A percentile compares a stretch with the other conserved stretches of the same genome.
Evolutionary conservation across 306 rosid species (phyloP).

Genomic region (Cucumis sativus): DNA sequence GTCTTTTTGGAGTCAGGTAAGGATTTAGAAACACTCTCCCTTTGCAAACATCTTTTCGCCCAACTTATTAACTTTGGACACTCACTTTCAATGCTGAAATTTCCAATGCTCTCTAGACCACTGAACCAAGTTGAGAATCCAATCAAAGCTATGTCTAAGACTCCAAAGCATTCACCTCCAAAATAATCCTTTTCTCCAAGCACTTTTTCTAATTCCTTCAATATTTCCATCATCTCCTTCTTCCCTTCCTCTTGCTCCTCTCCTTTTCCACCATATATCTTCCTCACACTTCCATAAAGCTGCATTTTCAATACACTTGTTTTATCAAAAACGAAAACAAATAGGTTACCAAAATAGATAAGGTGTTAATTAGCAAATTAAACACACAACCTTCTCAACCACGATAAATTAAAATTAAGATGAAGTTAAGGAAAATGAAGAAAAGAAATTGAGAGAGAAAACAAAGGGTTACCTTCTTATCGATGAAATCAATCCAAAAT

Average conservation of each 20-base stretch:
- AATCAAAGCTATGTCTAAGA: not conserved
- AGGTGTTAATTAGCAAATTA: no score
- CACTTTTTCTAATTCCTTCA: slow-evolving; percentile 10
- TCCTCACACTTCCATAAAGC: slow-evolving; percentile 3
- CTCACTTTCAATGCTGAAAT: not conserved
- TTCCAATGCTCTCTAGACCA: not conserved
- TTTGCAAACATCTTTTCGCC: not conserved
- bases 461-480: slow-evolving; percentile 13
- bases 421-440: no score
- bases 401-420: no score
- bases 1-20: not conserved
- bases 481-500: slow-evolving; percentile 28
- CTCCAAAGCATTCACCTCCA: slow-evolving; percentile 19
- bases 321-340: no score
- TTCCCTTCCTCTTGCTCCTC: slow-evolving; percentile 7
- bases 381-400: no score
- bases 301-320: no score
- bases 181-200: slow-evolving; percentile 21
- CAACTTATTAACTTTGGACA: not conserved
- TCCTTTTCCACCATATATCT: slow-evolving; percentile 4
- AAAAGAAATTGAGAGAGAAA: not conserved
- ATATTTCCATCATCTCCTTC: not conserved
- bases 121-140: not conserved
- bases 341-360: no score
- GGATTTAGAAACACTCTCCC: not conserved